Evolutionary conservation across 495 filamentous ascomycete species (phyloP).

Genomic region (Tetracladium setigerum): DNA sequence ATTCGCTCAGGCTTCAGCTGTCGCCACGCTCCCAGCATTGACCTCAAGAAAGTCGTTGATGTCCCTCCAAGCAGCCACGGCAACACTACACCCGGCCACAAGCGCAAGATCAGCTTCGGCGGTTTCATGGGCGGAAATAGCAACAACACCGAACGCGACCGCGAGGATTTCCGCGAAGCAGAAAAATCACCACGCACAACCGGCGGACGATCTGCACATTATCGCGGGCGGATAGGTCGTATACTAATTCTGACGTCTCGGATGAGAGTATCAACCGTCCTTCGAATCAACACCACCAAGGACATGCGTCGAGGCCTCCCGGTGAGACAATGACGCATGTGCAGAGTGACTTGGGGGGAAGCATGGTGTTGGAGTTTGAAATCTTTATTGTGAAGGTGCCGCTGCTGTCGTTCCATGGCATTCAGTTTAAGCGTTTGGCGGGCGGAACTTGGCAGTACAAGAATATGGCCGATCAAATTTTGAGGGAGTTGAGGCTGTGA

Average conservation of each 20-base stretch:
- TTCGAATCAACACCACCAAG: constrained; percentile 22
- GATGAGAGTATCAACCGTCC: constrained; percentile 54
- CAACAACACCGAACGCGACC: constrained; percentile 42
- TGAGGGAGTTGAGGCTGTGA: constrained; percentile 77
- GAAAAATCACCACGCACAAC: constrained; percentile 39
- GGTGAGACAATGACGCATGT: constrained; percentile 83
- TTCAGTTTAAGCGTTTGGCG: constrained; percentile 96
- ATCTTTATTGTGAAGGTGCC: constrained; percentile 98
- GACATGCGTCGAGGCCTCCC: constrained; percentile 41
- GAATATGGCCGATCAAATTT: constrained; percentile 91
- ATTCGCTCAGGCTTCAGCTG: constrained; percentile 93
- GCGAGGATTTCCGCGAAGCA: constrained; percentile 47
- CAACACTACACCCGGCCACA: constrained; percentile 47
- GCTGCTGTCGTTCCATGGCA: constrained; percentile 83
- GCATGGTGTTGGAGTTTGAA: constrained; percentile 81
- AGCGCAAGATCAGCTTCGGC: constrained; percentile 77
- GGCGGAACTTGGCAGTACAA: constrained; percentile 98
- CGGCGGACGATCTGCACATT: constrained; percentile 25
- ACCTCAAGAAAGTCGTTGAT: constrained; percentile 64
- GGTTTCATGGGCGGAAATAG: constrained; percentile 47
- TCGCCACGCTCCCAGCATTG: constrained; percentile 80
- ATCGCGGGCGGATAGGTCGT: constrained; percentile 52
- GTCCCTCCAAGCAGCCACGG: constrained; percentile 43
- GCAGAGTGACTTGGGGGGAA: constrained; percentile 74
- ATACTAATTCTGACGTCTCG: constrained; percentile 73